Conservation (phyloP, 169 alveolate species). For the Hepatocystis sp. region DNA sequence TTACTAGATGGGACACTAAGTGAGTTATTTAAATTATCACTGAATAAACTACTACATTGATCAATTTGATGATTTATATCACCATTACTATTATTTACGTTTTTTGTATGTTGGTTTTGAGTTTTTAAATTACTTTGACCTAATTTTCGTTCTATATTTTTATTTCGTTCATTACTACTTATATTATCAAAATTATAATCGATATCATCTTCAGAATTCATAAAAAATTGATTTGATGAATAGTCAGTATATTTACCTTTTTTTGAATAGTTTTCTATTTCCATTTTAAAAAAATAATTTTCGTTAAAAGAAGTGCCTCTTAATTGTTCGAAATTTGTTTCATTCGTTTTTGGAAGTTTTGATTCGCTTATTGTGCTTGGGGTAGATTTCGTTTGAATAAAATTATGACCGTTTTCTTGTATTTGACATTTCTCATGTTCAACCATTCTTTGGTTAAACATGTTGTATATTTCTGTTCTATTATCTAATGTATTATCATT, state of each 20-base stretch:
- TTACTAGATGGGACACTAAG: constrained; percentile 73
- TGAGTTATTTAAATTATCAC: constrained; percentile 51
- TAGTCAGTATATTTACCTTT: constrained; percentile 10
- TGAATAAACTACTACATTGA: constrained; percentile 7
- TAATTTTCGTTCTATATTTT: constrained; percentile 15
- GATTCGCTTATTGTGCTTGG: constrained; percentile 12
- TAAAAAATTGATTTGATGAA: constrained; percentile 3
- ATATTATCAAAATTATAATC: constrained; percentile 55
- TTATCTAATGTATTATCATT: constrained; percentile 31
- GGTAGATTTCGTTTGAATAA: constrained; percentile 43
- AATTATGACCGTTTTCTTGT: constrained; percentile 7
- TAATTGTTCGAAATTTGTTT: constrained; percentile 27
- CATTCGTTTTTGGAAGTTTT: constrained; percentile 2
- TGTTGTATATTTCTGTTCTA: constrained; percentile 40
- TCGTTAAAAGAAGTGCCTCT: constrained; percentile 40
- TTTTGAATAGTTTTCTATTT: constrained; percentile 8
- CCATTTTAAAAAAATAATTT: constrained; percentile 27
- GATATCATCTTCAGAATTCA: constrained; percentile 8
- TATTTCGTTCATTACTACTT: constrained; percentile 10
- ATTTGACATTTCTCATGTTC: constrained; percentile 36
- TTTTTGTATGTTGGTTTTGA: not conserved
- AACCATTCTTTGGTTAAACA: constrained; percentile 15
- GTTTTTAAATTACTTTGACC: not conserved
- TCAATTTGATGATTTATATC: constrained; percentile 7
- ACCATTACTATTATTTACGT: constrained; percentile 4